Evolutionary conservation across 176 grass and related monocot species (phyloP).

Genomic region (Ensete glaucum): DNA sequence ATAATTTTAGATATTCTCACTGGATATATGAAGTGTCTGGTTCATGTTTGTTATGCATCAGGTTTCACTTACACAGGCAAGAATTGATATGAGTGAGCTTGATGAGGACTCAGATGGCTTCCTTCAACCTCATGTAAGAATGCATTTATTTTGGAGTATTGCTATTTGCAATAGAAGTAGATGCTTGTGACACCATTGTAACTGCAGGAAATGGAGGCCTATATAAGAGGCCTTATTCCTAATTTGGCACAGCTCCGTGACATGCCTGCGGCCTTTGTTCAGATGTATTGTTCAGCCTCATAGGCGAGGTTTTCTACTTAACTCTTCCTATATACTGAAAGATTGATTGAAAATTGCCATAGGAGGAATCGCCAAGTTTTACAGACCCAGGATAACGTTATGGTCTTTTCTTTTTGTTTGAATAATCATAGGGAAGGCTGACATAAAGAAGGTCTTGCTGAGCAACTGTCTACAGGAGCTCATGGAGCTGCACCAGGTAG

Average conservation of each 20-base stretch:
- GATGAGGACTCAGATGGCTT: constrained; percentile 99
- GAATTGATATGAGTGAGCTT: constrained; percentile 99
- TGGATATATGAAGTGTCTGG: neutral
- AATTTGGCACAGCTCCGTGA: constrained; percentile 91
- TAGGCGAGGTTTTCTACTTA: constrained; percentile 51
- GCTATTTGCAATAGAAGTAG: too few species aligned
- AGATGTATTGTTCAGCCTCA: constrained; percentile 98
- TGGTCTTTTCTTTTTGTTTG: neutral
- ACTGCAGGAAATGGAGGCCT: constrained; percentile 98
- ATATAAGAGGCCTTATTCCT: constrained; percentile 97
- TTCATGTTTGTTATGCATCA: constrained; percentile 19
- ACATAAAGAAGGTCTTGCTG: constrained; percentile 96
- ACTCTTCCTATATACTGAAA: neutral
- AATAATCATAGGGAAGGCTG: constrained; percentile 70
- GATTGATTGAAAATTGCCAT: neutral
- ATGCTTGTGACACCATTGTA: neutral
- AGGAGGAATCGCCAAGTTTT: neutral
- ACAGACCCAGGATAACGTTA: neutral
- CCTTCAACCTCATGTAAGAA: constrained; percentile 91
- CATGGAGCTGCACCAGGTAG: constrained; percentile 97
- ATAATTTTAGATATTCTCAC: neutral
- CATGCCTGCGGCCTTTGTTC: constrained; percentile 85
- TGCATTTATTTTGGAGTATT: constrained; percentile 14
- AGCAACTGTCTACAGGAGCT: constrained; percentile 99
- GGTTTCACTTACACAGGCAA: constrained; percentile 99